These are phyloP conservation scores for Fagopyrum esculentum DNA, from an alignment of 148 eudicot genomes.

Conservation along the genomic window DNA sequence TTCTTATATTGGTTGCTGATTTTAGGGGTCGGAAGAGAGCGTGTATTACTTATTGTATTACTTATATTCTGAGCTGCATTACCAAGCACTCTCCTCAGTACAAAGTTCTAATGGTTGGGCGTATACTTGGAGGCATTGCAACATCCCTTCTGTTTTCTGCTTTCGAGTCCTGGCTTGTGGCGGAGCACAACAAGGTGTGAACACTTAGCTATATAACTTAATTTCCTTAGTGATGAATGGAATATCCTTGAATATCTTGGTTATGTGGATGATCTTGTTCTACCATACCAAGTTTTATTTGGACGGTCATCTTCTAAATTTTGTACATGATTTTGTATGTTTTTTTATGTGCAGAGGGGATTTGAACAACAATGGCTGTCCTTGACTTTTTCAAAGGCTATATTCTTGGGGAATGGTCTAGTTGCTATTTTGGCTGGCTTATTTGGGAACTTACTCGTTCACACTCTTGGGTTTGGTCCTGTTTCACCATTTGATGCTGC, in stretches of 20 bases:
- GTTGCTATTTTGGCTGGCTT: constrained; percentile 83
- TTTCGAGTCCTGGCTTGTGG: constrained; percentile 84
- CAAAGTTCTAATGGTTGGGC: constrained; percentile 87
- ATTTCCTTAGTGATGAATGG: too few relatives aligned
- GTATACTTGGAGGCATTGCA: constrained; percentile 92
- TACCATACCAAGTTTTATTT: too few relatives aligned
- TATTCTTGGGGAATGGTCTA: constrained; percentile 95
- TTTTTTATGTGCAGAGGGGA: constrained; percentile 55
- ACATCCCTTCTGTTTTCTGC: constrained; percentile 90
- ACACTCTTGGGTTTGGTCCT: constrained; percentile 63
- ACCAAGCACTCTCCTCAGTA: constrained; percentile 96
- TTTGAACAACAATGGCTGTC: constrained; percentile 91
- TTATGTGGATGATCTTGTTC: too few relatives aligned
- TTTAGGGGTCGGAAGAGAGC: constrained; percentile 95
- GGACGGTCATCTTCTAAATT: not conserved
- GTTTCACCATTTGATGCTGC: constrained; percentile 99
- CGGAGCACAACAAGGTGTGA: constrained; percentile 13
- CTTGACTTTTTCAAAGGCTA: constrained; percentile 86
- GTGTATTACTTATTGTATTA: constrained; percentile 86
- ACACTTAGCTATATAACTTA: too few relatives aligned
- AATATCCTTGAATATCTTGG: not conserved
- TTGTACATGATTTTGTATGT: not conserved
- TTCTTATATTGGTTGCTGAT: not conserved
- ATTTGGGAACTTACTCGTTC: constrained; percentile 81
- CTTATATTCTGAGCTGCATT: constrained; percentile 87